A percentile compares a stretch with the other conserved stretches of the same genome.
phyloP scores from a whole-genome alignment of 2,329 filamentous ascomycete species.

The Lasiodiplodia hormozganensis region DNA sequence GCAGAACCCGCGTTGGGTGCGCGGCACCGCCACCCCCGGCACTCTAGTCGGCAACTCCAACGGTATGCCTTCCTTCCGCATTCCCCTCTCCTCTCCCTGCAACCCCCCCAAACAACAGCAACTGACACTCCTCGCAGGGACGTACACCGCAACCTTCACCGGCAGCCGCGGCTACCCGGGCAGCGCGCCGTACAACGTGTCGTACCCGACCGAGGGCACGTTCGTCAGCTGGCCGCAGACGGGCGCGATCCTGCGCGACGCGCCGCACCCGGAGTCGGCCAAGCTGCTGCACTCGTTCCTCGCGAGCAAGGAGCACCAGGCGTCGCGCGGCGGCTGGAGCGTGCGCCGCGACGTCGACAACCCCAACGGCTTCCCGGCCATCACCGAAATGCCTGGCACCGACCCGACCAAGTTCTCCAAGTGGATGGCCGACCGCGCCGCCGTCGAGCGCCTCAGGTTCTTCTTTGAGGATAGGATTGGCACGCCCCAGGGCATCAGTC shows the following conservation, averaged over 20 bases:
- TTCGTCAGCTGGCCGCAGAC: conserved; percentile 59
- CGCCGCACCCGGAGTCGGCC: conserved; percentile 58
- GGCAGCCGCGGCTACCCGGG: conserved; percentile 20
- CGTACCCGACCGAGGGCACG: conserved; percentile 45
- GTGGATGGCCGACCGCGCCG: conserved; percentile 52
- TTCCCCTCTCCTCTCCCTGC: too few species aligned
- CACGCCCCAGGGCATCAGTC: conserved; percentile 51
- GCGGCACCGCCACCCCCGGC: conserved; percentile 55
- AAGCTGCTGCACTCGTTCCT: conserved; percentile 60
- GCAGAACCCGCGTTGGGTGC: conserved; percentile 63
- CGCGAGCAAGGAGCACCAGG: conserved; percentile 52
- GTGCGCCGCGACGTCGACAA: conserved; percentile 45
- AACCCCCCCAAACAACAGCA: too few species aligned
- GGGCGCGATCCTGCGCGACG: conserved; percentile 57
- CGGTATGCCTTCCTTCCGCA: not conserved
- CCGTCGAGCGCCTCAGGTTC: conserved; percentile 52
- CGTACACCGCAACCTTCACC: conserved; percentile 35
- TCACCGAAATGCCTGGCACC: conserved; percentile 43
- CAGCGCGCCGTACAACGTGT: conserved; percentile 29
- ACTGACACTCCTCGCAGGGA: conserved; percentile 12
- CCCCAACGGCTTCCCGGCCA: conserved; percentile 39
- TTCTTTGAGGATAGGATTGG: conserved; percentile 54
- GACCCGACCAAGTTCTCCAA: conserved; percentile 48
- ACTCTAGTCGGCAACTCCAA: conserved; percentile 43
- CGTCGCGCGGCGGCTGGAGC: conserved; percentile 42